A percentile compares a stretch with the other conserved stretches of the same genome.
Conservation (phyloP, 163 green algal species). For the Scenedesmus sp. region DNA sequence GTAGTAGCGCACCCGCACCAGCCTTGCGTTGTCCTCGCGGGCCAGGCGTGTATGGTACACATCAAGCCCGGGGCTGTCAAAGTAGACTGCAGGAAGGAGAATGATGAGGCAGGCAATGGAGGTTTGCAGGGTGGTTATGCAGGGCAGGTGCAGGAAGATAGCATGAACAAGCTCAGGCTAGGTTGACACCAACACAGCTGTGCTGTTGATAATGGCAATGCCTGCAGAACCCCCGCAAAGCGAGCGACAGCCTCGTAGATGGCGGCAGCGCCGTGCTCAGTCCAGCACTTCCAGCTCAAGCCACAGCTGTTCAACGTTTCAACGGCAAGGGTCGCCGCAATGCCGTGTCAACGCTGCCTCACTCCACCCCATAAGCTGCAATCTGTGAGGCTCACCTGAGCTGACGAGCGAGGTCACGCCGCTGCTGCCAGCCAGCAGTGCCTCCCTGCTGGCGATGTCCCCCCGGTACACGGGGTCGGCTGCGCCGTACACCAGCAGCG, state of each 20-base stretch:
- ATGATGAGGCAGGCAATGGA: no score
- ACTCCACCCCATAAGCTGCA: no score
- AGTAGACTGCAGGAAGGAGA: conserved; percentile 55
- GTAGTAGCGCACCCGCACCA: conserved; percentile 60
- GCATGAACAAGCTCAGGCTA: no score
- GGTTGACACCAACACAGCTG: neutral
- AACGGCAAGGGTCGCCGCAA: no score
- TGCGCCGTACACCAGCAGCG: conserved; percentile 82
- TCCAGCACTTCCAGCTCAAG: neutral
- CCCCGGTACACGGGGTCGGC: conserved; percentile 11
- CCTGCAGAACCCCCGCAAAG: neutral
- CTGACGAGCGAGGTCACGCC: conserved; percentile 34
- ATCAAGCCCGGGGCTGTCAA: conserved; percentile 61
- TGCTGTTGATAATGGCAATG: neutral
- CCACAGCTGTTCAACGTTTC: no score
- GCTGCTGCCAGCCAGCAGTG: neutral
- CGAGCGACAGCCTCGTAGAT: neutral
- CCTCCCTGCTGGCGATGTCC: conserved; percentile 7
- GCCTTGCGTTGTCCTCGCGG: conserved; percentile 68
- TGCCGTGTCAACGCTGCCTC: no score
- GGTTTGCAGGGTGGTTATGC: no score
- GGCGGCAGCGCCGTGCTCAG: neutral
- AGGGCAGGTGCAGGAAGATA: no score
- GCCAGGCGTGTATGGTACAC: conserved; percentile 79
- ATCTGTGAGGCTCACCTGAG: neutral